A percentile compares a stretch with the other conserved stretches of the same genome.
These are phyloP conservation scores for Penicillium flavigenum DNA, from an alignment of 495 filamentous ascomycete species.

Conservation along the genomic window DNA sequence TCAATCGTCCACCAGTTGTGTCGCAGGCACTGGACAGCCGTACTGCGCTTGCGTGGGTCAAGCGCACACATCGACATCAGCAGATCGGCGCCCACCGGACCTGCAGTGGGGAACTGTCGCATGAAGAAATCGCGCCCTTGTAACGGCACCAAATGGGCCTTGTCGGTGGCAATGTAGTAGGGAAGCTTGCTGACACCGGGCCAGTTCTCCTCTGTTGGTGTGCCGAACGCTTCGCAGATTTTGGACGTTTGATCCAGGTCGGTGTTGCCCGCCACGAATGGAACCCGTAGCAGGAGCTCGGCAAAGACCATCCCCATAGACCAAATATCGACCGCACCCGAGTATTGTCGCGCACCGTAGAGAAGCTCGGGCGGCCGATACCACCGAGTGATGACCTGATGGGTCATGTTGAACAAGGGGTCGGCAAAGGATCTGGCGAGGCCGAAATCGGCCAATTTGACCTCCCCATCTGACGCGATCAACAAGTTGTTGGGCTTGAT, in stretches of 20 bases:
- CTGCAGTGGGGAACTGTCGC: conserved; percentile 70
- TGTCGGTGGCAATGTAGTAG: conserved; percentile 65
- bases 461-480: conserved; percentile 85
- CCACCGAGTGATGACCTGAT: conserved; percentile 95
- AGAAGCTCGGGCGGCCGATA: conserved; percentile 93
- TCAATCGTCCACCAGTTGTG: conserved; percentile 86
- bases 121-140: conserved; percentile 67
- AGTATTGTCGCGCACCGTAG: conserved; percentile 85
- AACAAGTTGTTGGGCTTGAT: conserved; percentile 99
- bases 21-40: conserved; percentile 69
- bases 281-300: conserved; percentile 78
- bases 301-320: conserved; percentile 92
- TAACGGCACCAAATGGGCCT: conserved; percentile 54
- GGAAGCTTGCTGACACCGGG: conserved; percentile 81
- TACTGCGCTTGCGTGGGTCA: conserved; percentile 80
- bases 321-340: conserved; percentile 91
- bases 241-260: conserved; percentile 77
- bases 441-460: conserved; percentile 98
- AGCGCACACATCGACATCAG: conserved; percentile 81
- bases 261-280: conserved; percentile 75
- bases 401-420: conserved; percentile 84
- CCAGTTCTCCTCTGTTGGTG: conserved; percentile 93
- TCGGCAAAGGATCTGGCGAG: conserved; percentile 86
- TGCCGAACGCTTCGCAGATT: conserved; percentile 83
- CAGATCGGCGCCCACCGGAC: conserved; percentile 78